Percentiles rank a stretch among this genome's conserved stretches.
These are phyloP conservation scores for Allomyces arbusculus DNA, from an alignment of 192 early-diverging fungal genomes.

Conservation along the genomic window DNA sequence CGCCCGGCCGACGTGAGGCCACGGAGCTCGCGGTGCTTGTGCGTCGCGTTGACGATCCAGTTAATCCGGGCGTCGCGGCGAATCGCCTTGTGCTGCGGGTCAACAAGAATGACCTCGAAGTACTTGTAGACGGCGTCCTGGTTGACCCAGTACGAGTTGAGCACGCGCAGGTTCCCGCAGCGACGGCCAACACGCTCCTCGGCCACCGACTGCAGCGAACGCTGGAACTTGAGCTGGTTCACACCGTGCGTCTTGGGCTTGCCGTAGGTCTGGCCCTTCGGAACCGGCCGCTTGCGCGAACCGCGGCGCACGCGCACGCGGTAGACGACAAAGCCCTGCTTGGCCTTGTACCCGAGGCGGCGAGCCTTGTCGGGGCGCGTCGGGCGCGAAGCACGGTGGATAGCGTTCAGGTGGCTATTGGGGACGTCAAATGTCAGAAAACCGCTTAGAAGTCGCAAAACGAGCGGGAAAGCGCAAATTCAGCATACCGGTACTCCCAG, in stretches of 20 bases:
- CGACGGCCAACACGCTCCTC: constrained; percentile 96
- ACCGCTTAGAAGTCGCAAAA: constrained; percentile 13
- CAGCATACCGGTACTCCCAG: constrained; percentile 78
- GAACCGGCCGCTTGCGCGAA: constrained; percentile 88
- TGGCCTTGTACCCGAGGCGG: constrained; percentile 99
- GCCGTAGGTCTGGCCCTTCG: constrained; percentile 96
- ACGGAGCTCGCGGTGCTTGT: constrained; percentile 97
- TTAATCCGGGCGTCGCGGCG: constrained; percentile 96
- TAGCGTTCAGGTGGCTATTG: constrained; percentile 83
- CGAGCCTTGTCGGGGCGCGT: constrained; percentile 98
- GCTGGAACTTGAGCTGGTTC: constrained; percentile 96
- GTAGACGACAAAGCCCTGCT: constrained; percentile 99
- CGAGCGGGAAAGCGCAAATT: constrained; percentile 11
- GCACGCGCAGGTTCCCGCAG: constrained; percentile 92
- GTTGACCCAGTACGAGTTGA: constrained; percentile 99
- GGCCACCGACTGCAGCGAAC: constrained; percentile 76
- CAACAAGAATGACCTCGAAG: constrained; percentile 96
- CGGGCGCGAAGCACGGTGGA: constrained; percentile 95
- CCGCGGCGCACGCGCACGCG: constrained; percentile 97
- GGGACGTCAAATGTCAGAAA: constrained; percentile 1
- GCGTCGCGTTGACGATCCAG: constrained; percentile 95
- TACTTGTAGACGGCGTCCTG: constrained; percentile 98
- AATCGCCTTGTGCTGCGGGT: constrained; percentile 95
- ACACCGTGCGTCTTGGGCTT: constrained; percentile 97
- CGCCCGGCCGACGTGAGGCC: constrained; percentile 90